Evolutionary conservation across 345 rosid species (phyloP).

Genomic region (Eucalyptus marginata): DNA sequence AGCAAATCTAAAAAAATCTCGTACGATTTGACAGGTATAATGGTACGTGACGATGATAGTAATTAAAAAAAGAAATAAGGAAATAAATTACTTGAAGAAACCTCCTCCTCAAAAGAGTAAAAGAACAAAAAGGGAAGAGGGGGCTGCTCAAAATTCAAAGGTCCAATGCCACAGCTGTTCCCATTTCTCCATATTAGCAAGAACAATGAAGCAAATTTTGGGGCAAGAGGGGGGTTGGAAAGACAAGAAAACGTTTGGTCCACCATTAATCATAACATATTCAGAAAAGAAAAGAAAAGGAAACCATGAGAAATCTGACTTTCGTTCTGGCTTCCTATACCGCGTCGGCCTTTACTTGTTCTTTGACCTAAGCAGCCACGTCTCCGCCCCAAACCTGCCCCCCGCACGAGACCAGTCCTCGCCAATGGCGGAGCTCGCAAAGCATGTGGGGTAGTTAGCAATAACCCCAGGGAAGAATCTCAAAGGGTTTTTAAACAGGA

Average conservation of each 20-base stretch:
- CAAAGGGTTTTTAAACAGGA: not conserved
- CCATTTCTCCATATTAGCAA: not conserved
- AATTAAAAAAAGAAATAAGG: too few species aligned
- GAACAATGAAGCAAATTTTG: not conserved
- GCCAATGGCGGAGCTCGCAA: not conserved
- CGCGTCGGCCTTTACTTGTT: slow-evolving; percentile 7
- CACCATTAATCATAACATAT: not conserved
- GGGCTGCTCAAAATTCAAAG: not conserved
- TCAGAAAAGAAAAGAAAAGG: not conserved
- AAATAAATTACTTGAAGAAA: not conserved
- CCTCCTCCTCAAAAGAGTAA: not conserved
- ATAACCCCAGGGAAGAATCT: not conserved
- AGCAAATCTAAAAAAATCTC: not conserved
- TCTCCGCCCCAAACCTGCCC: not conserved
- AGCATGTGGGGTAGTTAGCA: not conserved
- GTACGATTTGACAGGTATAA: not conserved
- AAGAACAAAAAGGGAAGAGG: not conserved
- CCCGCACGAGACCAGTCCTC: not conserved
- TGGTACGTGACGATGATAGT: rapidly evolving
- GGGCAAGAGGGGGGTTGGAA: not conserved
- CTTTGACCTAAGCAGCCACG: slow-evolving; percentile 20
- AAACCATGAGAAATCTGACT: not conserved
- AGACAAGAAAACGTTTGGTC: not conserved
- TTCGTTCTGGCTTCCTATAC: not conserved
- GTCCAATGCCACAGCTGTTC: not conserved